Evolutionary conservation across 2,329 filamentous ascomycete species (phyloP), one percentile per base, ranked within the genome.

Genomic region (Fusarium multiceps): DNA sequence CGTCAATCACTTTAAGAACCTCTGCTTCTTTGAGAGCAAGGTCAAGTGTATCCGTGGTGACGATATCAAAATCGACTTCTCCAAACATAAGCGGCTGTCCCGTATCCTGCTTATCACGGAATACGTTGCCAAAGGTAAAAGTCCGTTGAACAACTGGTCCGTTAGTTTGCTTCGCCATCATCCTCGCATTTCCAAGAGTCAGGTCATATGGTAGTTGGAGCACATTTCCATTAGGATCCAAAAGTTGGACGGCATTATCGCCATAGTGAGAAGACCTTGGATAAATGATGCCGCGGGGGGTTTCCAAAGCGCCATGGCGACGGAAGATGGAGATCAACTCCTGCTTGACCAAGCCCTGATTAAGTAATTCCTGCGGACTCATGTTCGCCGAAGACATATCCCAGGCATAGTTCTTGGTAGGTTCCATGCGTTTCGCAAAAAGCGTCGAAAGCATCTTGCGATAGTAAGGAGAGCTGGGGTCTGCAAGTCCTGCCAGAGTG

Each of bases 1-100:
- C 96, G 77, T 99, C 96, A 23, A 98, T 83, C 4, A 98, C 94
- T 74, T 98, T 98, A 72, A 99, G 88, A 1, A 94, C 91, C 79
- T 98, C 95, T 0, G 95, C 95, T 79, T 99, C 96, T 75, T 97
- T 97, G 59, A 98, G 80, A 2, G 94, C 91, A 47, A 97, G 83
- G 75, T 98, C 94, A 7, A 94, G 81, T 2, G 91, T 91, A 72
- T 94, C 90, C 46, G 89, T 87, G 1, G 94, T 95, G n/a, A 97
- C 87, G 63, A 99, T 94, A 80, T 99, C 96, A 78, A 98, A 99
- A 78, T 98, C 94, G 4, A 97, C 94, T 77, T 98, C 96, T 12
- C 93, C 92, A 77, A 93, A 92, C 75, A 91, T 92, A 59, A 87
- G 87, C 9, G 96, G 96, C 72, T 97, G 92, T 4, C 93, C 92